These are phyloP conservation scores for Gracilaria domingensis DNA, from an alignment of 23 red algal genomes.

Conservation along the genomic window DNA sequence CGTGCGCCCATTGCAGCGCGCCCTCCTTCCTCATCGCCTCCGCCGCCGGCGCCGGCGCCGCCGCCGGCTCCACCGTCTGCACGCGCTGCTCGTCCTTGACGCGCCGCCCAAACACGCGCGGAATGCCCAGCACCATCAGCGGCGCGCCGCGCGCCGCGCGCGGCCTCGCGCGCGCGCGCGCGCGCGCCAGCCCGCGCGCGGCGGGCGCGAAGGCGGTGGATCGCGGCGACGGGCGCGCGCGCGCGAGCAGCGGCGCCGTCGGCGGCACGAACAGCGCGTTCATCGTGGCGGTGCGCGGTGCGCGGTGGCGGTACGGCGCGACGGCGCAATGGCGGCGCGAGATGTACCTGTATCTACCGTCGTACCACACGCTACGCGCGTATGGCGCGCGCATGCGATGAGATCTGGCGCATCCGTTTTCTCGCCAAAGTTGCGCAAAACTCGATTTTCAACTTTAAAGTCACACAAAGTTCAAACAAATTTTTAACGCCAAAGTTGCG, in stretches of 20 bases:
- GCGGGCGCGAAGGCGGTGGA: neutral
- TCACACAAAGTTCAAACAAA: no score
- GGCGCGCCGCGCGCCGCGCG: slow-evolving; percentile 11
- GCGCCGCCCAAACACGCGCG: slow-evolving; percentile 49
- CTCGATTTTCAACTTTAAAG: no score
- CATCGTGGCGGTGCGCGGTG: neutral
- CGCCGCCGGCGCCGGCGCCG: slow-evolving; percentile 4
- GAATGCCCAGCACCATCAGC: slow-evolving; percentile 63
- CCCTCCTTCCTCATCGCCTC: neutral
- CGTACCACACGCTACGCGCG: no score
- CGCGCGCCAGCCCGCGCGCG: neutral
- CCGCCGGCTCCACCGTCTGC: slow-evolving; percentile 18
- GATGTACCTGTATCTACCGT: no score
- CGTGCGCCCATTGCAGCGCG: slow-evolving; percentile 35
- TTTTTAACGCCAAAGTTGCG: no score
- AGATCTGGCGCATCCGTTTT: no score
- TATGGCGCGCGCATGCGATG: no score
- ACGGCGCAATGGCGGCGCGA: neutral
- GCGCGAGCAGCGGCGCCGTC: neutral
- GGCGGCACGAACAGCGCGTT: neutral
- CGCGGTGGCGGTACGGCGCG: neutral
- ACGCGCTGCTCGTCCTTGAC: neutral
- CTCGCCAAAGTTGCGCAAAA: no score
- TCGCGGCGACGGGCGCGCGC: slow-evolving; percentile 1
- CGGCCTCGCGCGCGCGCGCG: neutral